phyloP scores from a whole-genome alignment of 2,329 filamentous ascomycete genomes.

The Dactylellina sp. region DNA sequence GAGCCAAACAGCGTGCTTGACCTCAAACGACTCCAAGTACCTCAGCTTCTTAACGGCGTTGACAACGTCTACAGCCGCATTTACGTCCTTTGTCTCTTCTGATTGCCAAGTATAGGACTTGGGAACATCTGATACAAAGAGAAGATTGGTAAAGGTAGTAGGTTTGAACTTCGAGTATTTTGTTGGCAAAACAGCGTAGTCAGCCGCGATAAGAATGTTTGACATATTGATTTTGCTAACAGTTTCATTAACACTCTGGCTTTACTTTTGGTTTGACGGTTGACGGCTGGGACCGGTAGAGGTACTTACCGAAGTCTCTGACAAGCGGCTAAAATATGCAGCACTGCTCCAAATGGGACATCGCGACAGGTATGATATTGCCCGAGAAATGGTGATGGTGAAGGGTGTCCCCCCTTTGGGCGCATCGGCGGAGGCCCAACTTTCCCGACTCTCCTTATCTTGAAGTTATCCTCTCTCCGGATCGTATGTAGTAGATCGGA shows the following conservation, averaged over 20 bases:
- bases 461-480: conserved; percentile 34
- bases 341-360: conserved; percentile 60
- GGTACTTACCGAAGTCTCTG: conserved; percentile 57
- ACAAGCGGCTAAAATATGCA: conserved; percentile 61
- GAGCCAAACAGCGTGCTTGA: conserved; percentile 59
- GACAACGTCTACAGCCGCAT: conserved; percentile 57
- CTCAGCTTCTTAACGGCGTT: conserved; percentile 58
- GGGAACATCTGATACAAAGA: conserved; percentile 61
- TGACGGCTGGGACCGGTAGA: neutral
- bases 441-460: conserved; percentile 27
- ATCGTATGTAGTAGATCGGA: conserved; percentile 59
- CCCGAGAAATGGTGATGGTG: conserved; percentile 59
- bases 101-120: conserved; percentile 60
- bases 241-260: neutral
- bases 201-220: conserved; percentile 58
- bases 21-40: conserved; percentile 56
- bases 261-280: no score
- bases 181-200: conserved; percentile 57
- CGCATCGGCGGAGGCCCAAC: conserved; percentile 13
- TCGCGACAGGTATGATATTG: conserved; percentile 58
- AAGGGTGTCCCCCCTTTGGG: conserved; percentile 55
- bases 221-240: conserved; percentile 58
- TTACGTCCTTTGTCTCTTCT: conserved; percentile 58
- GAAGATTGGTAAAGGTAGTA: conserved; percentile 58
- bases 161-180: conserved; percentile 56